A percentile compares a stretch with the other conserved stretches of the same genome.
phyloP scores from a whole-genome alignment of 306 rosid species.

The Ziziphus jujuba region DNA sequence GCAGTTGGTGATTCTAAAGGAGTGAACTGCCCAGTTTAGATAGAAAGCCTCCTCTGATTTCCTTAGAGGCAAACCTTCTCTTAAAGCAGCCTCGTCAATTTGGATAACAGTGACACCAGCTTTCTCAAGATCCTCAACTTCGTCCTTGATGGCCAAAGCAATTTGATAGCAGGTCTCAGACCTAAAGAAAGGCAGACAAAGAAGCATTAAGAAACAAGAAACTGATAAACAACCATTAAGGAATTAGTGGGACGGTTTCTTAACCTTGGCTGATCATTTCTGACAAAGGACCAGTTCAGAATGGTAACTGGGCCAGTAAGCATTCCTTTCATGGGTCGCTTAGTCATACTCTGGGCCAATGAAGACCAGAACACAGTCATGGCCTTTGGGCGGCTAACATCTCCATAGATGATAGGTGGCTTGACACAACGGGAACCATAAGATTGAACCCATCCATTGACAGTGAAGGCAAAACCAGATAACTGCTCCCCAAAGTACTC shows the following conservation, averaged over 20 bases:
- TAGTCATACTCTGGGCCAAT: constrained; percentile 72
- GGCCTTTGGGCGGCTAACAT: constrained; percentile 86
- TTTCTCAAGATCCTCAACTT: constrained; percentile 87
- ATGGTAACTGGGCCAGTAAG: constrained; percentile 89
- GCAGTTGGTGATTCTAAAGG: constrained; percentile 81
- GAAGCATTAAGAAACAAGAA: constrained; percentile 1
- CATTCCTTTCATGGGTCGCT: constrained; percentile 93
- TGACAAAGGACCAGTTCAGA: constrained; percentile 86
- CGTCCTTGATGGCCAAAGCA: constrained; percentile 88
- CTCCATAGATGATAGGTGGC: constrained; percentile 89
- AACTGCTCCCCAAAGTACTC: constrained; percentile 93
- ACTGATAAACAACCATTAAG: neutral
- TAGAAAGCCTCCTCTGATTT: constrained; percentile 73
- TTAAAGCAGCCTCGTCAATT: constrained; percentile 85
- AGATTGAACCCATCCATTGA: constrained; percentile 92
- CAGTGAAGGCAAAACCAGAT: constrained; percentile 85
- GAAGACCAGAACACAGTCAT: constrained; percentile 98
- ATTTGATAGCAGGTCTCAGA: constrained; percentile 83
- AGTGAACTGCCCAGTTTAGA: constrained; percentile 82
- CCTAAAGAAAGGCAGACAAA: constrained; percentile 36
- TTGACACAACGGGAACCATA: constrained; percentile 86
- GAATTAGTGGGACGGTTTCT: neutral
- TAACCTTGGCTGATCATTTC: constrained; percentile 87
- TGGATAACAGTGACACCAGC: constrained; percentile 77
- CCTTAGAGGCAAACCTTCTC: constrained; percentile 85